Evolutionary conservation across 495 filamentous ascomycete species (phyloP).

Genomic region (Ascobolus immersus): DNA sequence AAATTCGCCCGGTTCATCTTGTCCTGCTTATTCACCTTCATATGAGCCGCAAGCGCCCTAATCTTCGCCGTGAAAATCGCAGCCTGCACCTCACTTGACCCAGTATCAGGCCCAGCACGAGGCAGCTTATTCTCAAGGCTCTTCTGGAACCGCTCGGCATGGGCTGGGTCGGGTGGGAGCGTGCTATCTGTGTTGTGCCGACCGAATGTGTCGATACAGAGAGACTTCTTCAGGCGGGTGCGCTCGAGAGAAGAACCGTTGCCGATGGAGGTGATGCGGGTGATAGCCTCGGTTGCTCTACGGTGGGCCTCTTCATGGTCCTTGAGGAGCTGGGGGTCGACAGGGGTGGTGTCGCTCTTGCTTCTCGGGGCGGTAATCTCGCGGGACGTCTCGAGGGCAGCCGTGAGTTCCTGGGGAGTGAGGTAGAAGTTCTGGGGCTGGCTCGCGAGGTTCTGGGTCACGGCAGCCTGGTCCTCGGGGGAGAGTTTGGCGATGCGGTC

Average conservation of each 20-base stretch:
- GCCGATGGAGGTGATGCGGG: slow-evolving; percentile 45
- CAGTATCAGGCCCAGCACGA: slow-evolving; percentile 69
- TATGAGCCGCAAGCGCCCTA: slow-evolving; percentile 38
- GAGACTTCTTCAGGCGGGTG: slow-evolving; percentile 49
- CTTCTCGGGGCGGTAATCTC: slow-evolving; percentile 13
- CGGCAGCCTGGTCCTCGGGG: slow-evolving; percentile 2
- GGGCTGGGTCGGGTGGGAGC: slow-evolving; percentile 25
- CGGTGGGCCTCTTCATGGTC: slow-evolving; percentile 10
- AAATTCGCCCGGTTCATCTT: slow-evolving; percentile 88
- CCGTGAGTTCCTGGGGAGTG: slow-evolving; percentile 32
- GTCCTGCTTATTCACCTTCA: slow-evolving; percentile 36
- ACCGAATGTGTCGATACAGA: slow-evolving; percentile 70
- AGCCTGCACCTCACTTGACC: slow-evolving; percentile 83
- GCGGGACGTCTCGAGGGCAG: slow-evolving; percentile 33
- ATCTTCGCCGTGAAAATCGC: slow-evolving; percentile 95
- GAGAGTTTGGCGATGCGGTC: slow-evolving; percentile 8
- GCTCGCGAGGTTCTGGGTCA: slow-evolving; percentile 17
- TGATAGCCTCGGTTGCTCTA: slow-evolving; percentile 38
- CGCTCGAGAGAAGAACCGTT: slow-evolving; percentile 54
- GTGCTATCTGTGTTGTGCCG: slow-evolving; percentile 62
- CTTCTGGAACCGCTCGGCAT: background rate
- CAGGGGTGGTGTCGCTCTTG: slow-evolving; percentile 22
- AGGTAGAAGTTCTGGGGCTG: slow-evolving; percentile 47
- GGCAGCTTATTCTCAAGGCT: slow-evolving; percentile 30
- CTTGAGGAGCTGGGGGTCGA: slow-evolving; percentile 1